Evolutionary conservation across 2,329 filamentous ascomycete species (phyloP), one percentile per base, ranked within the genome.

Genomic region (Anthostomella pinea): DNA sequence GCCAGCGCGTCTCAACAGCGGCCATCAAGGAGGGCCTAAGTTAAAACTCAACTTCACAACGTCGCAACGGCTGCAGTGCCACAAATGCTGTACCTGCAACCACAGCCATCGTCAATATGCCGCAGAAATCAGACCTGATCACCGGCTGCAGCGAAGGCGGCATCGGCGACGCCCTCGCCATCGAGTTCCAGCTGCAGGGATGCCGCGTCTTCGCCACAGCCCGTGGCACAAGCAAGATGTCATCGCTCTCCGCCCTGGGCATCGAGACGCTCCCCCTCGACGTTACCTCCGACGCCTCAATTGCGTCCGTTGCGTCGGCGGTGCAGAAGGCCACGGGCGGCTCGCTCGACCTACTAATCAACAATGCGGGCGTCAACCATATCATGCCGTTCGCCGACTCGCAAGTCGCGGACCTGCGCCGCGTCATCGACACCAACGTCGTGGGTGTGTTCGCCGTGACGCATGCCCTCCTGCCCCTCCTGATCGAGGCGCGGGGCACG

Each of bases 381-480:
- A 15, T 52, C 7, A 47, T 52, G 45, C 53, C 55, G 0, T 45
- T 58, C 31, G 24, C 45, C 2, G 55, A 58, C 33, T 18, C 47
- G 6, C 25, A 26, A 11, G 24, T 54, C 8, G 39, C 41, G 3
- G 45, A 53, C 20, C 24, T 48, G 6, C 37, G 45, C 7, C 36
- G 21, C 19, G 46, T 57, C 5, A 28, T 57, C 30, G 38, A 58
- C 8, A 48, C 48, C 4, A 63, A 63, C 38, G 31, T 62, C 15
- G 41, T 58, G 2, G 58, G 49, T 19, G 48, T 51, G 2, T 37
- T 61, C 8, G 54, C 54, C 14, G 55, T 62, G 6, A 61, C 58
- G 7, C 58, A 60, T 15, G 52, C 53, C 3, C 53, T 60, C 33
- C 41, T 61, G 16, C 59, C 59, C 5, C 49, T 59, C 6, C 46